phyloP scores from a whole-genome alignment of 305 asterid species.

The Rubia tinctorum region DNA sequence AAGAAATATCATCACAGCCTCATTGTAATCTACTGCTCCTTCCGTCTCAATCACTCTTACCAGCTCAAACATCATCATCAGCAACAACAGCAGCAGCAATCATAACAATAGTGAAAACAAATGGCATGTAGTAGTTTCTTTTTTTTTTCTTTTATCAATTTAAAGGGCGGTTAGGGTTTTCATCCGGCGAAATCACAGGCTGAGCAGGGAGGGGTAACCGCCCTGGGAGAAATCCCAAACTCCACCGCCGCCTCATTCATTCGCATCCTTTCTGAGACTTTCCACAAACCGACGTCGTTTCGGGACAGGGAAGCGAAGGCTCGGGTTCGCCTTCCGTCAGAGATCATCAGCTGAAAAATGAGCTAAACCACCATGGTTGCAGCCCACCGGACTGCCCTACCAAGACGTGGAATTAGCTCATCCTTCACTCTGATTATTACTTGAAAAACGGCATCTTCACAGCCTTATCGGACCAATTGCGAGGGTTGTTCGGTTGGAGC shows the following conservation, averaged over 20 bases:
- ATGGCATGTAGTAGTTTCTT: too few relatives aligned
- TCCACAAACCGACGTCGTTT: background rate
- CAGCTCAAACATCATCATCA: too few relatives aligned
- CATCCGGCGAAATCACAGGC: slow-evolving; percentile 20
- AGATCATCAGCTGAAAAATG: slow-evolving; percentile 1
- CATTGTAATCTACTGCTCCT: background rate
- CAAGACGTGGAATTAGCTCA: slow-evolving; percentile 13
- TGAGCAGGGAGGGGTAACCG: slow-evolving; percentile 35
- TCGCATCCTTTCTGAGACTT: background rate
- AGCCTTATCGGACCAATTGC: background rate
- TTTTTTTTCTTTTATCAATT: too few relatives aligned
- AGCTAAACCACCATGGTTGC: slow-evolving; percentile 20
- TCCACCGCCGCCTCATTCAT: slow-evolving; percentile 7
- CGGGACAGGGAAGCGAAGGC: slow-evolving; percentile 5
- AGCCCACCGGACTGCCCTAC: slow-evolving; percentile 22
- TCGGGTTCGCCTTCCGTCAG: slow-evolving; percentile 22
- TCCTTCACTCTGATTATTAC: background rate
- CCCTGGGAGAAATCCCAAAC: slow-evolving; percentile 30
- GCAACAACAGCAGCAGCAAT: too few relatives aligned
- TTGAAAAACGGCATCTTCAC: background rate
- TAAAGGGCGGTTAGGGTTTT: slow-evolving; percentile 12
- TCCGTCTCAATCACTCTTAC: background rate
- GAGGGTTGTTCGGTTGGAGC: background rate
- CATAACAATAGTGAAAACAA: too few relatives aligned
- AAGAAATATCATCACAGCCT: slow-evolving; percentile 27